These are phyloP conservation scores for Claviceps purpurea DNA, from an alignment of 2,329 filamentous ascomycete genomes.

Conservation along the genomic window DNA sequence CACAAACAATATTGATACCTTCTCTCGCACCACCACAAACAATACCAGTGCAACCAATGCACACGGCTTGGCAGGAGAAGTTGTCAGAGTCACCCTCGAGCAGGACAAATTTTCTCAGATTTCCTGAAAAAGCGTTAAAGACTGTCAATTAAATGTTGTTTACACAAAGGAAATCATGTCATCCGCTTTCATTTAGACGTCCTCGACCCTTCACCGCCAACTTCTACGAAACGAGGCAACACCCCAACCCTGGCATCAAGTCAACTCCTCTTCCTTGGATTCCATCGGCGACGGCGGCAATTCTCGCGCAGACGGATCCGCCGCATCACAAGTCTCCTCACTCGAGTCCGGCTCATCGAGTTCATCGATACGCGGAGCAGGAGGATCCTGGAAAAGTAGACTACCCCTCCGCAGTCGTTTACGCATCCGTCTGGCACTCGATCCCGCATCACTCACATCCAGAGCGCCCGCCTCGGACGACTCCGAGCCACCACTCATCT, in stretches of 20 bases:
- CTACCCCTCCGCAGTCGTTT: conserved; percentile 33
- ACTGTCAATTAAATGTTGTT: too few species aligned
- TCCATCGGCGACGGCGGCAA: conserved; percentile 37
- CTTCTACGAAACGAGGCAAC: background rate
- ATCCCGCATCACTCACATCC: conserved; percentile 30
- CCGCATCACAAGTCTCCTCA: conserved; percentile 28
- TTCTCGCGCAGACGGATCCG: conserved; percentile 31
- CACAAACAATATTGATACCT: too few species aligned
- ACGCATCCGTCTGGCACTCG: conserved; percentile 33
- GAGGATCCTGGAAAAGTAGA: conserved; percentile 36
- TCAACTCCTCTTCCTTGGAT: conserved; percentile 35
- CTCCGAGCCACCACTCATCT: conserved; percentile 40
- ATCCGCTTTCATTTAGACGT: background rate
- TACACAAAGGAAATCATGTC: background rate
- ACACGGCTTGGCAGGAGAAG: too few species aligned
- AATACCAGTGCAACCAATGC: too few species aligned
- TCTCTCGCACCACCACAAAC: too few species aligned
- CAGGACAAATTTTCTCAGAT: too few species aligned
- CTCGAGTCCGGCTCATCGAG: conserved; percentile 38
- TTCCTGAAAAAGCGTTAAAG: too few species aligned
- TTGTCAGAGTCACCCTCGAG: too few species aligned
- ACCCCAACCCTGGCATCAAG: conserved; percentile 7
- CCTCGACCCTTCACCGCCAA: background rate
- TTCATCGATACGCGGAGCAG: conserved; percentile 37
- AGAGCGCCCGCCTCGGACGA: conserved; percentile 24